phyloP scores from a whole-genome alignment of 768 basidiomycete genomes.

The Clitopilus passeckerianus region DNA sequence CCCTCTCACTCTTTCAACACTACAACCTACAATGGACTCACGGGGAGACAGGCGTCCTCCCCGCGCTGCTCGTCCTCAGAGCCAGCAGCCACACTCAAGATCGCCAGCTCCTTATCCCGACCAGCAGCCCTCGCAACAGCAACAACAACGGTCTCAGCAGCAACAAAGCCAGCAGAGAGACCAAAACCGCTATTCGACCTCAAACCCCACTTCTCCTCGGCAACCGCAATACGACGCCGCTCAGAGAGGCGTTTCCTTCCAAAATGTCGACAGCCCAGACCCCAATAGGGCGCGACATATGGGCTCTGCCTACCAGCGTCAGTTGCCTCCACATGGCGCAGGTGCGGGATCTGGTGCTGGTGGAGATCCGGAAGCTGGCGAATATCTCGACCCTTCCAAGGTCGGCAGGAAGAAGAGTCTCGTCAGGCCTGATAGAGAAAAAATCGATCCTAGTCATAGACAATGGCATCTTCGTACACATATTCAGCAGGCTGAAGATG shows the following conservation, averaged over 20 bases:
- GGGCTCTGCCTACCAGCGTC: constrained; percentile 39
- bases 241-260: constrained; percentile 58
- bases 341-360: constrained; percentile 7
- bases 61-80: constrained; percentile 44
- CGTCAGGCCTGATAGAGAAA: constrained; percentile 89
- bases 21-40: constrained; percentile 28
- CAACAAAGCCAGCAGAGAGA: not conserved
- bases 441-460: constrained; percentile 91
- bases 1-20: constrained; percentile 5
- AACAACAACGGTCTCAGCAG: not conserved
- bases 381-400: constrained; percentile 39
- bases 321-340: constrained; percentile 9
- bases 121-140: constrained; percentile 4
- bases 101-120: constrained; percentile 34
- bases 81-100: constrained; percentile 28
- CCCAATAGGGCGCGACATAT: constrained; percentile 43
- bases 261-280: constrained; percentile 63
- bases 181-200: not conserved
- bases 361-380: constrained; percentile 37
- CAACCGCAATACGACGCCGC: not conserved
- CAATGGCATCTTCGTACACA: constrained; percentile 93
- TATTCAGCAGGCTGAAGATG: constrained; percentile 72
- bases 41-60: constrained; percentile 48
- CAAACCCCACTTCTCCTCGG: not conserved
- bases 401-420: constrained; percentile 87